Base-by-base conservation (phyloP, 2,329 filamentous ascomycete species). In the Sarocladium oryzae region DNA sequence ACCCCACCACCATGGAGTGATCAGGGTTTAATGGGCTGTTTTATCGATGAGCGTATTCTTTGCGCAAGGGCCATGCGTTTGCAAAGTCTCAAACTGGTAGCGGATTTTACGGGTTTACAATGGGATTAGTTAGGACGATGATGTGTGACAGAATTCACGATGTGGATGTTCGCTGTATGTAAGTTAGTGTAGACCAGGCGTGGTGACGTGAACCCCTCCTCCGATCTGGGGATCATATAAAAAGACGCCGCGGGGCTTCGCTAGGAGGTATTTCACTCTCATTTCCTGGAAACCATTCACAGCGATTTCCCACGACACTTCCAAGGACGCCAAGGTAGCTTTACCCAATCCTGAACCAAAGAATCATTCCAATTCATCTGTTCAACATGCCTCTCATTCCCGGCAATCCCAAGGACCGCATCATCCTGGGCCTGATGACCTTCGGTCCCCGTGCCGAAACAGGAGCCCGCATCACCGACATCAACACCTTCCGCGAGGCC, bases 401-500 rank as follows among this genome's bases (percentile, higher is more conserved):
- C 13, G 65, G 68, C 45, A 65, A 63, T 30, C 61, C 64, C 51
- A 85, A 82, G 58, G 77, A 84, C 56, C 80, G 86, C 56, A 75
- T 89, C 60, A 89, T 95, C 74, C 82, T 95, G 35, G 89, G 89
- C 57, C 77, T 90, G 51, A 93, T 95, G 89, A 91, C 86, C 63
- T 90, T 89, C 71, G 87, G 86, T 26, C 82, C 87, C 2, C 78
- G 81, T 52, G 75, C 76, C 53, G 58, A 63, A 11, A 58, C 63
- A 11, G 88, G 87, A 32, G 88, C 85, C 40, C 83, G 89, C 41
- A 83, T 95, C 61, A 91, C 87, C 9, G 71, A 75, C 51, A 28
- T 76, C 2, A 66, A 81, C 53, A 84, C 86, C 38, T 89, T 85
- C 72, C 87, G 84, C 59, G 79, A 79, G 58, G 78, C 79, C 38